phyloP scores from a whole-genome alignment of 345 rosid genomes.

The Salix purpurea region DNA sequence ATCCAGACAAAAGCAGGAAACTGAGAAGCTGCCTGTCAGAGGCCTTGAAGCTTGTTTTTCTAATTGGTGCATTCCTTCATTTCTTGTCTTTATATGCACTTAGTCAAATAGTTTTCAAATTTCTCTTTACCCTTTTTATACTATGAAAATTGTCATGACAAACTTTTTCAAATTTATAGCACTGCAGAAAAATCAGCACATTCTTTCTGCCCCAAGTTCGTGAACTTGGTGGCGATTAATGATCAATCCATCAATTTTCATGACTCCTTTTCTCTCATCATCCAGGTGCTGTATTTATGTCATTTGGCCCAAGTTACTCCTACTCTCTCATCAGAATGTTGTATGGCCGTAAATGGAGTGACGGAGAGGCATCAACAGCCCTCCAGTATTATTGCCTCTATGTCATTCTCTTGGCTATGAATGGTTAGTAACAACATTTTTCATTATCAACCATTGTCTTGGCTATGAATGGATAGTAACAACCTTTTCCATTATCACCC shows the following conservation, averaged over 20 bases:
- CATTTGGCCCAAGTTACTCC: conserved; percentile 96
- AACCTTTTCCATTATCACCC: not conserved
- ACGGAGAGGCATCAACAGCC: conserved; percentile 83
- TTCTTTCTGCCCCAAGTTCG: not conserved
- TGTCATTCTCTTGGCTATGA: conserved; percentile 64
- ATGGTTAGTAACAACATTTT: not conserved
- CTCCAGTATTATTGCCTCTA: conserved; percentile 80
- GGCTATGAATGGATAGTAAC: conserved; percentile 33
- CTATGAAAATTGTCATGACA: not conserved
- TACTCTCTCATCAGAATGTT: conserved; percentile 83
- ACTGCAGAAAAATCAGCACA: not conserved
- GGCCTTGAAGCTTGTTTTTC: conserved; percentile 81
- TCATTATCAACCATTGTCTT: conserved; percentile 37
- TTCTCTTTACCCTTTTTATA: not conserved
- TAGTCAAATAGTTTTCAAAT: conserved; percentile 1
- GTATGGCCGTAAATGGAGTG: conserved; percentile 93
- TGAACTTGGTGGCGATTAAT: not conserved
- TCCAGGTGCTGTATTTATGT: conserved; percentile 72
- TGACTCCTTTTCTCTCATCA: conserved; percentile 12
- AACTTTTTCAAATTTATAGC: not conserved
- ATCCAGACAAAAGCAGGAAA: conserved; percentile 47
- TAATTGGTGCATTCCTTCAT: conserved; percentile 48
- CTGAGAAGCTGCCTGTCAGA: conserved; percentile 59
- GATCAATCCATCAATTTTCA: not conserved
- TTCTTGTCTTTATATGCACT: not conserved